A percentile compares a stretch with the other conserved stretches of the same genome.
phyloP scores from a whole-genome alignment of 73 alveolate genomes.

The Paramecium primaurelia region DNA sequence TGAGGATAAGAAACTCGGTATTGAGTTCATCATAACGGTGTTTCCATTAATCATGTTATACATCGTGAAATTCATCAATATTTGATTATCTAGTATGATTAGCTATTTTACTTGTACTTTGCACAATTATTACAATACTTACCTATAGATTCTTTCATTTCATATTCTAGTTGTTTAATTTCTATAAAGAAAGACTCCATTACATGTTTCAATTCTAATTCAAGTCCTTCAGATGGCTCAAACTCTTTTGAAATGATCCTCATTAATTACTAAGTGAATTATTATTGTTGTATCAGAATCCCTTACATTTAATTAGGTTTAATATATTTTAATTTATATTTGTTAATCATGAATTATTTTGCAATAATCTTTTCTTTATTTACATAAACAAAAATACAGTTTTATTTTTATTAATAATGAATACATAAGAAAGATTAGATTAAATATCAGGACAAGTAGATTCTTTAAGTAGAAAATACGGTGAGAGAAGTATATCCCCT shows the following conservation, averaged over 20 bases:
- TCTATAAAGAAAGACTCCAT: slow-evolving; percentile 38
- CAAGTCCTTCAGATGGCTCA: not conserved
- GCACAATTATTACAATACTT: slow-evolving; percentile 32
- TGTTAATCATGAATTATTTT: not conserved
- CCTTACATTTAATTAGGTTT: slow-evolving; percentile 34
- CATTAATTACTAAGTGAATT: not conserved
- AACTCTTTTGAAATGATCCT: not conserved
- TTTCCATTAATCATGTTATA: not conserved
- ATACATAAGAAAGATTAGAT: not conserved
- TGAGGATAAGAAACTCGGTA: not conserved
- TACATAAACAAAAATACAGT: not conserved
- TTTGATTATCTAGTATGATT: not conserved
- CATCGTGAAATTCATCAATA: not conserved
- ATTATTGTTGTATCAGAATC: not conserved
- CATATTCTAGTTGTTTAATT: slow-evolving; percentile 24
- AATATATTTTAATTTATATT: not conserved
- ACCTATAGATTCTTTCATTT: not conserved
- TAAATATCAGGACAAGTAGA: not conserved
- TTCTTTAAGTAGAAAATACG: not conserved
- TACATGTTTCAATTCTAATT: slow-evolving; percentile 17
- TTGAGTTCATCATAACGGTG: slow-evolving; percentile 18
- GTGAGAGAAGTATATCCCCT: not conserved
- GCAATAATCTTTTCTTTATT: not conserved
- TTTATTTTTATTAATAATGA: not conserved
- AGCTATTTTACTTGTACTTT: not conserved